Evolutionary conservation across 73 alveolate genomes (phyloP), one percentile per base, ranked within the genome.

Genomic region (Blepharisma stoltei): DNA sequence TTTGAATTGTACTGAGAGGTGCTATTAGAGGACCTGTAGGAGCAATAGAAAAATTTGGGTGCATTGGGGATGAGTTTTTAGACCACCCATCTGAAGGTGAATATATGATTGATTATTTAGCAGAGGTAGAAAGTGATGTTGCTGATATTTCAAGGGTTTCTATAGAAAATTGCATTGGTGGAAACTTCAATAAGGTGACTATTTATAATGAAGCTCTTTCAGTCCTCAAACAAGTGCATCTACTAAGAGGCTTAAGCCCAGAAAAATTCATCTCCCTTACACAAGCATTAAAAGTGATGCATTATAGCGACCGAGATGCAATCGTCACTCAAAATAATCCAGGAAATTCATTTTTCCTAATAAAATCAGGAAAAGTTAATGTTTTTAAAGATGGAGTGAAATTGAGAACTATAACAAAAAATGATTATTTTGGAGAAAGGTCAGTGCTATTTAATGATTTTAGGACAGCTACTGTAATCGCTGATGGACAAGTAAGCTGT

Each of bases 341-440:
- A 37, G 85, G 88, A 38, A 90, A 84, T 81, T 77, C 82, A 6
- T 71, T 84, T 60, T 84, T 77, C 71, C 71, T 84, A 27, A 80
- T 84, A n/a, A 84, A 84, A 73, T 71, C 73, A 73, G 92, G 92
- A 37, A 83, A 73, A 55, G 79, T 84, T 9, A 69, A 73, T 32
- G 88, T 84, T 0, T 49, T 55, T 32, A 84, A 81, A 71, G 86
- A 83, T 32, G 71, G 80, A 14, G 45, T 69, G 23, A 70, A 77
- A 55, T 32, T 84, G 18, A 67, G 92, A 82, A 82, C 70, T 14
- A 81, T 84, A 67, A 32, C 55, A 46, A 47, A 69, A 25, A 80
- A 85, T 49, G 92, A 84, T 71, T 84, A 84, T 32, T 78, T 84
- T 25, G 93, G 90, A 27, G 94, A 87, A 79, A 65, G 86, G 68